Base-by-base conservation (phyloP, 116 monocot genomes). In the Trichopus zeylanicus region DNA sequence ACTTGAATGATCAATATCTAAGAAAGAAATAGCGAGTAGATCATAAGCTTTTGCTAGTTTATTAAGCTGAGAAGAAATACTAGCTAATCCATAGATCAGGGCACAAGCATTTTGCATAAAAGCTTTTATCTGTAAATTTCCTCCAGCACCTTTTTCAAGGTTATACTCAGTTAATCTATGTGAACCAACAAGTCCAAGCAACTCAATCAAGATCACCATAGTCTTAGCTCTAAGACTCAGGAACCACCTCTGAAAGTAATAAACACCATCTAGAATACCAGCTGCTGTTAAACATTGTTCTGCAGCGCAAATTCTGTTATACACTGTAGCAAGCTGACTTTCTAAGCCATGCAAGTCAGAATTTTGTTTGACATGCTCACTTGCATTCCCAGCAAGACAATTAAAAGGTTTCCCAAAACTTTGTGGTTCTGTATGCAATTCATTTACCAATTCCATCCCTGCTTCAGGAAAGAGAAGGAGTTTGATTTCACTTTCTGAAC, bases 401-500 rank as follows among this genome's bases (percentile, higher is more conserved):
- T 15, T 48, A 48, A 60, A 61, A 25, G 63, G 29, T 18, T 75
- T 72, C 15, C 33, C 65, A 64, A 56, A 32, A 29, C 37, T 47
- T 55, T 28, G n/a, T n/a, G n/a, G 25, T 32, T 84, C 74, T 51
- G 28, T 54, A 22, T 75, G 75, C 53, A 97, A 53, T 32, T 57
- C 75, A 56, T 63, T 72, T 31, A 90, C 64, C 49, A 97, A 66
- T 22, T 73, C 31, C 30, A 62, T 53, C n/a, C 79, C 77, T 28
- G 55, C 57, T 32, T 71, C 73, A 26, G 97, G 90, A 53, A 77
- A 87, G 56, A 87, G 68, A 24, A 91, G 63, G 37, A 91, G 66
- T 65, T 80, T 87, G 8, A 90, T 73, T 75, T 97, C 91, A 80
- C 79, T 91, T 73, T 97, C 97, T 65, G 72, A 70, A 48, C 81